A percentile compares a stretch with the other conserved stretches of the same genome.
Evolutionary conservation across 1,139 yeast species (phyloP).

Genomic region (Diutina neorugosa): DNA sequence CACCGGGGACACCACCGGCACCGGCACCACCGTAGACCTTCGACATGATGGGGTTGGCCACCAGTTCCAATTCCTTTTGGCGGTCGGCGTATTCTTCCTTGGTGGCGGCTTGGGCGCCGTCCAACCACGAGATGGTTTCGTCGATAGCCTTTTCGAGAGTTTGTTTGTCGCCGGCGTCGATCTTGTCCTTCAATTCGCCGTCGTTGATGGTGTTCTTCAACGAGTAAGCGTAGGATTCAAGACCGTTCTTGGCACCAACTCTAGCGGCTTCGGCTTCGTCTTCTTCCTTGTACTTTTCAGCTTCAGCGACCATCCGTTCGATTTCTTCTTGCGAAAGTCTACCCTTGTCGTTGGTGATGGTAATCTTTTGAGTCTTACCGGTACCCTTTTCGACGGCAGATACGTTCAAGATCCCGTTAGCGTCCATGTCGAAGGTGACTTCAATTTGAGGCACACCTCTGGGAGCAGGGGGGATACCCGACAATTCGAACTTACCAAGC

Average conservation of each 20-base stretch:
- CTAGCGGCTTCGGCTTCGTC: conserved; percentile 22
- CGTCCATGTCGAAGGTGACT: conserved; percentile 89
- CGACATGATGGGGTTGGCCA: conserved; percentile 4
- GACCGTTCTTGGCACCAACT: conserved; percentile 1
- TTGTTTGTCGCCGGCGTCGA: conserved; percentile 26
- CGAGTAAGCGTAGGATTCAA: conserved; percentile 2
- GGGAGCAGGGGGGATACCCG: conserved; percentile 97
- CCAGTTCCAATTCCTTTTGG: conserved; percentile 4
- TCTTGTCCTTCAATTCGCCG: conserved; percentile 38
- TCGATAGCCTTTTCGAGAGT: conserved; percentile 7
- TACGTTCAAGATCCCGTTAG: conserved; percentile 91
- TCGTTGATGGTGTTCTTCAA: conserved; percentile 10
- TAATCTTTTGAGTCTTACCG: conserved; percentile 74
- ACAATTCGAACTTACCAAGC: conserved; percentile 89
- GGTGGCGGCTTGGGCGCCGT: conserved; percentile 2
- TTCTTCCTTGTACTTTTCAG: conserved; percentile 82
- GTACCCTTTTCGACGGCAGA: conserved; percentile 94
- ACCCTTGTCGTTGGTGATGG: conserved; percentile 95
- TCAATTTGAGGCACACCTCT: conserved; percentile 97
- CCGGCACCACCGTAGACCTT: conserved; percentile 13
- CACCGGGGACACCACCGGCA: conserved; percentile 15
- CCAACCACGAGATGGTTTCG: conserved; percentile 4
- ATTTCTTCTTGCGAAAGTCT: conserved; percentile 88
- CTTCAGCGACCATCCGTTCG: conserved; percentile 91
- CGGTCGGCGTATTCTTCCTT: conserved; percentile 4